Conservation (phyloP, 192 early-diverging fungal genomes). For the Dissophora ornata region DNA sequence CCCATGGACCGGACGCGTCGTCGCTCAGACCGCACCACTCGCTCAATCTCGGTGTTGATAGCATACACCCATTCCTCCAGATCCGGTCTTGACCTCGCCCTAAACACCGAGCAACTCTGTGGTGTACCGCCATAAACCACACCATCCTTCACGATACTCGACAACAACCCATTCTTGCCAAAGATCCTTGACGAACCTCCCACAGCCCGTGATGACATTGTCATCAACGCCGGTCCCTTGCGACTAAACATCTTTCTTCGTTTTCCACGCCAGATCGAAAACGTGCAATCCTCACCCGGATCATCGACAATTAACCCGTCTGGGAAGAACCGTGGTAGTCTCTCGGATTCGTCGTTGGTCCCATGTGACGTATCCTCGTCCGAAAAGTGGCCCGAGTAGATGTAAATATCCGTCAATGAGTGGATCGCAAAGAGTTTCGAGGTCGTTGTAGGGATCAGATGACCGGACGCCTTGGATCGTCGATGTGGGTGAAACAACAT, state of each 20-base stretch:
- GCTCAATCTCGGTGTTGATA: conserved; percentile 56
- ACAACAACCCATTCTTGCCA: conserved; percentile 25
- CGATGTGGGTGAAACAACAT: conserved; percentile 45
- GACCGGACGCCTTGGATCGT: conserved; percentile 26
- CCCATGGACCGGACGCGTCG: conserved; percentile 8
- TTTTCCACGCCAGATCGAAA: conserved; percentile 53
- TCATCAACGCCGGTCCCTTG: conserved; percentile 6
- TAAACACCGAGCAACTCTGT: conserved; percentile 27
- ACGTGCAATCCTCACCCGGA: conserved; percentile 55
- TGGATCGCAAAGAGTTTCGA: conserved; percentile 31
- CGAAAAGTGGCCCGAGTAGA: conserved; percentile 54
- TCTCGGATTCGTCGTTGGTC: conserved; percentile 35
- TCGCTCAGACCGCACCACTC: conserved; percentile 34
- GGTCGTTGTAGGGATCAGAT: conserved; percentile 7
- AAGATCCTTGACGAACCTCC: conserved; percentile 25
- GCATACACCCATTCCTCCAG: conserved; percentile 57
- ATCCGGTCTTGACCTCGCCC: conserved; percentile 43
- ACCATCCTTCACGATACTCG: conserved; percentile 36
- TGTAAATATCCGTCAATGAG: conserved; percentile 48
- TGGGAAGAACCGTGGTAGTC: conserved; percentile 38
- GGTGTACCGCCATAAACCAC: conserved; percentile 33
- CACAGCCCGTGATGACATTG: conserved; percentile 15
- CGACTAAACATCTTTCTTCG: conserved; percentile 38
- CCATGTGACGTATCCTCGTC: conserved; percentile 48
- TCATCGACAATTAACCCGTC: conserved; percentile 54